Conservation (phyloP, 140 eudicot genomes). For the Cichorium intybus region DNA sequence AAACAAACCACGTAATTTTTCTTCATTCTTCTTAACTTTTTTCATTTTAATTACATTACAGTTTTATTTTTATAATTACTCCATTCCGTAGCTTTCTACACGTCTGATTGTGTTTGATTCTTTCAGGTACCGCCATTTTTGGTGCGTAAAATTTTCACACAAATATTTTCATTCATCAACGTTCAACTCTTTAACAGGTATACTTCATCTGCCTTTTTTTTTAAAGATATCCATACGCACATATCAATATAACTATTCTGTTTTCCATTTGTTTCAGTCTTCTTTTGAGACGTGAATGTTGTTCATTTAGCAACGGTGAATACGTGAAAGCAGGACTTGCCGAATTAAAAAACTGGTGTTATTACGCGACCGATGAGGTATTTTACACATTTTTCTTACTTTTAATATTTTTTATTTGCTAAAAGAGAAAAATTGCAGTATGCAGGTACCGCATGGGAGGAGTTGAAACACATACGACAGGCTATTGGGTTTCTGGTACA, state of each 20-base stretch:
- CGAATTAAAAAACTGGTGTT: slow-evolving; percentile 89
- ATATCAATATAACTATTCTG: slow-evolving; percentile 8
- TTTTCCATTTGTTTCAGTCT: slow-evolving; percentile 54
- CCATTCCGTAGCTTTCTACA: background rate
- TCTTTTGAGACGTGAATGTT: slow-evolving; percentile 94
- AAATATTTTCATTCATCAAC: slow-evolving; percentile 95
- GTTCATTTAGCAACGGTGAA: slow-evolving; percentile 98
- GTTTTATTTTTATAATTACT: background rate
- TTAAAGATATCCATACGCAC: background rate
- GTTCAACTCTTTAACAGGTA: slow-evolving; percentile 96
- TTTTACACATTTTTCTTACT: background rate
- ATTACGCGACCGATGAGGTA: slow-evolving; percentile 88
- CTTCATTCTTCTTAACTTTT: slow-evolving; percentile 38
- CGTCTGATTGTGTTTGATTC: background rate
- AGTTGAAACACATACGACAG: slow-evolving; percentile 92
- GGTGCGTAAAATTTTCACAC: slow-evolving; percentile 95
- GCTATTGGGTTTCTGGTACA: slow-evolving; percentile 93
- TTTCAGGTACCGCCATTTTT: slow-evolving; percentile 96
- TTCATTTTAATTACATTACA: background rate
- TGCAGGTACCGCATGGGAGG: slow-evolving; percentile 97
- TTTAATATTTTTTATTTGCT: slow-evolving; percentile 2
- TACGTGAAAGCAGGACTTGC: slow-evolving; percentile 96
- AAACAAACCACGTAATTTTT: slow-evolving; percentile 90
- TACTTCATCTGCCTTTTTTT: background rate
- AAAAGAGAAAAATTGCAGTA: slow-evolving; percentile 61